These are phyloP conservation scores for Neoboletus subvelutipes DNA, from an alignment of 768 basidiomycete genomes.

Conservation along the genomic window DNA sequence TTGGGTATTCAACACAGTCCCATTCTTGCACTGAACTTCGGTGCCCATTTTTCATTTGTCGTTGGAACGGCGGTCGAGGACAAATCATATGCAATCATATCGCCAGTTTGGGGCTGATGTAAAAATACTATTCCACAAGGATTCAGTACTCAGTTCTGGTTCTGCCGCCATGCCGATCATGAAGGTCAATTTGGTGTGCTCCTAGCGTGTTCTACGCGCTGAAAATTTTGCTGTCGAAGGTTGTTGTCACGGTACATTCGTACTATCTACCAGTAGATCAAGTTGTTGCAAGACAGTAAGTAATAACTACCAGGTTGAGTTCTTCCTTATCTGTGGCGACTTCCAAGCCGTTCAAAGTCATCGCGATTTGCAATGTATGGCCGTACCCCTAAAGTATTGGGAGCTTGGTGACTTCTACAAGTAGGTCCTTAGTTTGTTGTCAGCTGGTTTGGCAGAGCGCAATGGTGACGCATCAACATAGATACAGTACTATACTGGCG, in stretches of 20 bases:
- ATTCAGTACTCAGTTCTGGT: too few species aligned
- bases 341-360: conserved; percentile 90
- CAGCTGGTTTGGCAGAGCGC: neutral
- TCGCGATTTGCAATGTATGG: conserved; percentile 85
- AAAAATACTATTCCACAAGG: neutral
- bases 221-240: conserved; percentile 78
- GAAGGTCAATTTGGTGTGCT: conserved; percentile 20
- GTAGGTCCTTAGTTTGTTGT: conserved; percentile 35
- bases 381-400: conserved; percentile 88
- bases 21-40: too few species aligned
- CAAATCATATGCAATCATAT: neutral
- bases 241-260: conserved; percentile 92
- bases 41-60: too few species aligned
- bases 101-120: neutral
- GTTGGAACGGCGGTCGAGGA: neutral
- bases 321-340: conserved; percentile 93
- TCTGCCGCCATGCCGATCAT: conserved; percentile 8
- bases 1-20: too few species aligned
- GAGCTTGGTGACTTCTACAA: conserved; percentile 81
- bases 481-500: conserved; percentile 90
- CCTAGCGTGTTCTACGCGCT: neutral
- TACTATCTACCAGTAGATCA: conserved; percentile 75
- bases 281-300: conserved; percentile 56
- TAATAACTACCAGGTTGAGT: conserved; percentile 70
- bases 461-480: conserved; percentile 27